Percentiles rank a stretch among this genome's conserved stretches.
Conservation (phyloP, 345 rosid genomes). For the Excoecaria agallocha region DNA sequence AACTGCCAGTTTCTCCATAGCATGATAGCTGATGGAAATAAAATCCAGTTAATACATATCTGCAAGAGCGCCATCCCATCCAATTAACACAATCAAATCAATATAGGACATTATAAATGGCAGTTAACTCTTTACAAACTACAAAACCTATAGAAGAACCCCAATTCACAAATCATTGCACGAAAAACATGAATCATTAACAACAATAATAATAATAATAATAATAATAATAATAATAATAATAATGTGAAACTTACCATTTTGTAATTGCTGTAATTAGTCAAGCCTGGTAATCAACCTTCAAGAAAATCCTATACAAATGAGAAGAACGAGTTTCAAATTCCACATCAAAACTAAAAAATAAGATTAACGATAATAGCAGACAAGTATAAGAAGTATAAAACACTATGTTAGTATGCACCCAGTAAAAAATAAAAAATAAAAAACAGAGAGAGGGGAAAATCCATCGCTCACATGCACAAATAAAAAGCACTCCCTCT, state of each 20-base stretch:
- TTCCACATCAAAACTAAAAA: not conserved
- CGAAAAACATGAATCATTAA: not conserved
- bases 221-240: too few relatives aligned
- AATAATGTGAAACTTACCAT: constrained; percentile 30
- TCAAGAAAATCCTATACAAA: constrained; percentile 24
- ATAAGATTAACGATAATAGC: not conserved
- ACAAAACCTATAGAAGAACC: not conserved
- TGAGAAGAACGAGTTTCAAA: not conserved
- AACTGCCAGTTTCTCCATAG: not conserved
- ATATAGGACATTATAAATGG: not conserved
- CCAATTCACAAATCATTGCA: not conserved
- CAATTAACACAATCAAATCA: not conserved
- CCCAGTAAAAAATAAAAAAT: too few relatives aligned
- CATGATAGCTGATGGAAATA: not conserved
- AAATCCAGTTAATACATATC: not conserved
- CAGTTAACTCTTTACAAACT: not conserved
- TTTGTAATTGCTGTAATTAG: constrained; percentile 16
- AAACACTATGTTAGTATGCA: too few relatives aligned
- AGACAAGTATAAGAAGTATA: too few relatives aligned
- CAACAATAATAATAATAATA: not conserved
- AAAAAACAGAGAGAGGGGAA: too few relatives aligned
- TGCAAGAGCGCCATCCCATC: not conserved
- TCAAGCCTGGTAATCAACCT: constrained; percentile 15
- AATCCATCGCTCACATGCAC: too few relatives aligned
- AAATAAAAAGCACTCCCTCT: too few relatives aligned